A percentile compares a stretch with the other conserved stretches of the same genome.
Evolutionary conservation across 2,329 filamentous ascomycete species (phyloP).

Genomic region (Acarospora socialis): DNA sequence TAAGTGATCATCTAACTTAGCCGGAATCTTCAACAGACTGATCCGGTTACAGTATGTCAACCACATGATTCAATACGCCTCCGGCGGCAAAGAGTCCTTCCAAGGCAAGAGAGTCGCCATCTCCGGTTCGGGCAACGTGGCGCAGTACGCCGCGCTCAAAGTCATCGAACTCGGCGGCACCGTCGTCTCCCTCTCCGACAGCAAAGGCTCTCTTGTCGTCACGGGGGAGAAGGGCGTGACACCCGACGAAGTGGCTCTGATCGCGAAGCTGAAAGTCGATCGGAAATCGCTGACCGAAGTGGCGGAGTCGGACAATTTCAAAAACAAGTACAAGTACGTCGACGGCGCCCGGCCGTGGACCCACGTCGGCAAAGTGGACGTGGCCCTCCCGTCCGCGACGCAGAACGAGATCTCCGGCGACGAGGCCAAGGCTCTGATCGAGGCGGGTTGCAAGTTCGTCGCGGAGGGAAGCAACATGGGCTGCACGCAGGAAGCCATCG

Average conservation of each 20-base stretch:
- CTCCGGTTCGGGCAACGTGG: slow-evolving; percentile 94
- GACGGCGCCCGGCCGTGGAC: slow-evolving; percentile 80
- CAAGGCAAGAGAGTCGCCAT: slow-evolving; percentile 86
- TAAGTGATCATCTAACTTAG: slow-evolving; percentile 24
- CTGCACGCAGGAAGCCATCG: slow-evolving; percentile 88
- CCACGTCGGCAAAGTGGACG: slow-evolving; percentile 77
- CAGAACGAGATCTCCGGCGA: slow-evolving; percentile 95
- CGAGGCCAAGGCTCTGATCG: slow-evolving; percentile 72
- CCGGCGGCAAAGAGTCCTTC: slow-evolving; percentile 65
- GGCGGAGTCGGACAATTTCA: slow-evolving; percentile 39
- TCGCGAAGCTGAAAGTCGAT: slow-evolving; percentile 74
- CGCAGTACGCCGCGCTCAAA: slow-evolving; percentile 94
- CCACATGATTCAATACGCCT: slow-evolving; percentile 86
- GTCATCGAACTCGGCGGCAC: slow-evolving; percentile 88
- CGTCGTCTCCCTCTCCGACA: slow-evolving; percentile 88
- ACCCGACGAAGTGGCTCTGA: slow-evolving; percentile 61
- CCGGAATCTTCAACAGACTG: background rate
- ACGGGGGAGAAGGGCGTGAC: slow-evolving; percentile 58
- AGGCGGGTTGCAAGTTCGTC: slow-evolving; percentile 65
- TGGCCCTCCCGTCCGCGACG: slow-evolving; percentile 84
- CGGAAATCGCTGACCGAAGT: slow-evolving; percentile 70
- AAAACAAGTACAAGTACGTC: slow-evolving; percentile 67
- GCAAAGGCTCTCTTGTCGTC: slow-evolving; percentile 69
- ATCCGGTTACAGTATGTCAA: slow-evolving; percentile 58
- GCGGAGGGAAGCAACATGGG: slow-evolving; percentile 99